These are phyloP conservation scores for bread wheat (Triticum aestivum) DNA, from an alignment of 176 grass and related monocot species.

Conservation along the genomic window IWGSC_CS_RefSeq_v2.1 NC_057811.1:407684979-407685478, in stretches of 20 bases:
- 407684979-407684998: too few relatives aligned
- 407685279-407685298: not conserved
- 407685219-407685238: not conserved
- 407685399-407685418: too few relatives aligned
- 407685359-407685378: not conserved
- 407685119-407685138: too few relatives aligned
- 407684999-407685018: too few relatives aligned
- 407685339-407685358: too few relatives aligned
- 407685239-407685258: not conserved
- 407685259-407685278: not conserved
- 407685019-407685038: not conserved
- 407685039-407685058: not conserved
- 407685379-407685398: not conserved
- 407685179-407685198: not conserved
- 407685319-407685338: not conserved
- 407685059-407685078: not conserved
- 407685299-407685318: not conserved
- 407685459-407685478: too few relatives aligned
- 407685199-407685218: not conserved
- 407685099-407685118: too few relatives aligned
- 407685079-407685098: not conserved
- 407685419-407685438: too few relatives aligned
- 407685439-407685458: too few relatives aligned
- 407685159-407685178: not conserved
- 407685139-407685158: not conserved